Evolutionary conservation across 345 rosid species (phyloP).

Genomic region (Viola odorata): DNA sequence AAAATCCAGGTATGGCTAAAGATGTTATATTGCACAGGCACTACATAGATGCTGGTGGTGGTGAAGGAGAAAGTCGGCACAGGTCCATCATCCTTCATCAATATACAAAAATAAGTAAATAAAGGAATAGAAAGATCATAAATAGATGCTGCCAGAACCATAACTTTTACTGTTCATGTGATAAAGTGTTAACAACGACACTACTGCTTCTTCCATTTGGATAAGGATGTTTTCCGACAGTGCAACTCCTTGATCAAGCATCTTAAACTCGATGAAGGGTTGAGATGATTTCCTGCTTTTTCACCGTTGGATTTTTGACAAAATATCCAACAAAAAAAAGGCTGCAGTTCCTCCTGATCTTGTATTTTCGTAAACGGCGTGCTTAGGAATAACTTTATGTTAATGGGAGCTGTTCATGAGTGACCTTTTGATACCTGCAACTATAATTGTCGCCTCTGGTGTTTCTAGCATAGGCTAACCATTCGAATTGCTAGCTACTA

Average conservation of each 20-base stretch:
- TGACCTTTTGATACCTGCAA: conserved; percentile 21
- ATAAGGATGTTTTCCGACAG: conserved; percentile 21
- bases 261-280: conserved; percentile 17
- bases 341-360: conserved; percentile 10
- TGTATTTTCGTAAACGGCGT: conserved; percentile 12
- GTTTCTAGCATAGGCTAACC: neutral
- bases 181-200: conserved; percentile 18
- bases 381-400: conserved; percentile 22
- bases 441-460: conserved; percentile 1
- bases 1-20: conserved; percentile 20
- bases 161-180: conserved; percentile 14
- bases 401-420: conserved; percentile 14
- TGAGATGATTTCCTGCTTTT: conserved; percentile 13
- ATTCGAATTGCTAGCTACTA: neutral
- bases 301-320: neutral
- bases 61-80: conserved; percentile 3
- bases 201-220: conserved; percentile 9
- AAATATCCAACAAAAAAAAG: conserved; percentile 6
- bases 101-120: neutral
- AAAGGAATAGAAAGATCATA: conserved; percentile 13
- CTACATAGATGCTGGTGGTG: conserved; percentile 13
- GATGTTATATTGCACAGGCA: conserved; percentile 9
- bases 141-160: conserved; percentile 21
- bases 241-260: conserved; percentile 12
- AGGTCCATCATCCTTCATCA: conserved; percentile 13